Conservation (phyloP, 208 protist species). For the Crithidia sp. region DNA sequence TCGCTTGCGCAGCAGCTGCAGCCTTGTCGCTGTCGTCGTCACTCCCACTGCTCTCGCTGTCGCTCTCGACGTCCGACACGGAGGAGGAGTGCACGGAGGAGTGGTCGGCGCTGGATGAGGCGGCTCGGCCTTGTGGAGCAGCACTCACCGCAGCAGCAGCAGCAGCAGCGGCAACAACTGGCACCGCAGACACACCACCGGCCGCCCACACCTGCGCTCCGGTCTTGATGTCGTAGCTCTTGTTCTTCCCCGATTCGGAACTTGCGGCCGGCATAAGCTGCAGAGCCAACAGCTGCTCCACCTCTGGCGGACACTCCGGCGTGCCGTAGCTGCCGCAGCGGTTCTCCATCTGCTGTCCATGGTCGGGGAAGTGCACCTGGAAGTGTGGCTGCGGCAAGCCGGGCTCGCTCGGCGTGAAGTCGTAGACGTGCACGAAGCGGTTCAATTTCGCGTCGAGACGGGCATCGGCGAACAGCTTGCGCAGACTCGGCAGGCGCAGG, state of each 20-base stretch:
- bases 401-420: conserved; percentile 83
- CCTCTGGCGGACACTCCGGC: conserved; percentile 77
- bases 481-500: conserved; percentile 70
- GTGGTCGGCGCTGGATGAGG: conserved; percentile 5
- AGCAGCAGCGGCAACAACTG: conserved; percentile 2
- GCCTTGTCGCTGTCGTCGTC: conserved; percentile 2
- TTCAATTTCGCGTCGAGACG: conserved; percentile 75
- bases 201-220: conserved; percentile 64
- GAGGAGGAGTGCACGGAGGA: conserved; percentile 26
- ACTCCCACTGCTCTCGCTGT: conserved; percentile 5
- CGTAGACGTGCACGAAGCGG: conserved; percentile 93
- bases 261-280: conserved; percentile 77
- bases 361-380: conserved; percentile 73
- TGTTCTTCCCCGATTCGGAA: conserved; percentile 84
- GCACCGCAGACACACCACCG: conserved; percentile 20
- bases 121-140: not conserved
- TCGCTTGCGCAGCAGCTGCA: not conserved
- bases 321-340: conserved; percentile 63
- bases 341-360: conserved; percentile 71
- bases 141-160: conserved; percentile 27
- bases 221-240: conserved; percentile 90
- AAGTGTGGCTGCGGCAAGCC: conserved; percentile 77
- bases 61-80: conserved; percentile 15
- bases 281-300: conserved; percentile 75
- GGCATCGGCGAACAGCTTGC: conserved; percentile 54